Conservation (phyloP, 75 land plant genomes). For the Sequoiadendron giganteum region DNA sequence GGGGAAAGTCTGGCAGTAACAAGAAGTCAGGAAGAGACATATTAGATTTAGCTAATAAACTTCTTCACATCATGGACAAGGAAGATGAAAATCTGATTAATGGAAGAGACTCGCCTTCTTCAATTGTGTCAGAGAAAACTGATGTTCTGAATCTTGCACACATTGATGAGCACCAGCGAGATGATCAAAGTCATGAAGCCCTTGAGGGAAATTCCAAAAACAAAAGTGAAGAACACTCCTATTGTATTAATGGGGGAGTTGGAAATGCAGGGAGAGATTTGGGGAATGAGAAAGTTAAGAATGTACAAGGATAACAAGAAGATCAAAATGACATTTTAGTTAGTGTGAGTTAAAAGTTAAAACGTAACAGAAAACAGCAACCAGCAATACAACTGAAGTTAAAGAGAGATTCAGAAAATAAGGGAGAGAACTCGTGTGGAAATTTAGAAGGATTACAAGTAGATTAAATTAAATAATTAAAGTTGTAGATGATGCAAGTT, state of each 20-base stretch:
- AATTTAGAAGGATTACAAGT: background rate
- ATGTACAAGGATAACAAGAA: background rate
- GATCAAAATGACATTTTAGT: background rate
- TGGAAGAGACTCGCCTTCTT: background rate
- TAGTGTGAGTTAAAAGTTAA: background rate
- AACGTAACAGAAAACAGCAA: background rate
- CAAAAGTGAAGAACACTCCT: background rate
- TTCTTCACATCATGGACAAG: background rate
- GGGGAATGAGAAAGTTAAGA: background rate
- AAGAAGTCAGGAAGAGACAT: background rate
- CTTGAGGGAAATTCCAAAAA: background rate
- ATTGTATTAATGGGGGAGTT: background rate
- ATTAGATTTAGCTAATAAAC: background rate
- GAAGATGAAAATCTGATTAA: background rate
- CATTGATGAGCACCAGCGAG: background rate
- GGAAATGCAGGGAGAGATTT: background rate
- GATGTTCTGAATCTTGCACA: background rate
- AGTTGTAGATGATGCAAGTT: background rate
- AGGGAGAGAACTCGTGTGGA: background rate
- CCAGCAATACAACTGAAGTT: background rate
- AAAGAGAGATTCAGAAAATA: background rate
- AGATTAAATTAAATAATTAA: background rate
- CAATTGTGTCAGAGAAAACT: constrained; percentile 1
- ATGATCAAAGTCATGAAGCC: background rate
- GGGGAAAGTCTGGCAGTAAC: background rate